Percentiles rank a stretch among this genome's conserved stretches.
Conservation (phyloP, 352 stramenopile genomes). For the Pythium vanterpoolii region DNA sequence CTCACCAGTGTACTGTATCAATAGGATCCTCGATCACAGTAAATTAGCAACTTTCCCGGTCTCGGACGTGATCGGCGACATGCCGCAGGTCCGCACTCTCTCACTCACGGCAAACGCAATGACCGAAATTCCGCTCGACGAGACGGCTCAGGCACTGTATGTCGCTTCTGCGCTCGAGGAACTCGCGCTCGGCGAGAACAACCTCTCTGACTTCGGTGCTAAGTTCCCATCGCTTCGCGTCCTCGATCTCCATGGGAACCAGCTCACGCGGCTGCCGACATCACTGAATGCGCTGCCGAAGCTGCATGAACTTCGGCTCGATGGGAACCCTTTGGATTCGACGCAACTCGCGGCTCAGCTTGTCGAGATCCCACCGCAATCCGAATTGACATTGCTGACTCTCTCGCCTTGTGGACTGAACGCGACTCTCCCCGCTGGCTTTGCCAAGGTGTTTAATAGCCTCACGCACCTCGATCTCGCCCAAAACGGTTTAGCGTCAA, state of each 20-base stretch:
- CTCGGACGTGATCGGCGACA: conserved; percentile 5
- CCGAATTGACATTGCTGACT: not conserved
- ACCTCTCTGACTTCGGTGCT: not conserved
- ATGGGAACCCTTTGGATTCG: not conserved
- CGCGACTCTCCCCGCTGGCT: not conserved
- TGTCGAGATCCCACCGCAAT: not conserved
- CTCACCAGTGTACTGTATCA: not conserved
- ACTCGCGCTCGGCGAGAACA: conserved; percentile 4
- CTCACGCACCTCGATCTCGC: conserved; percentile 5
- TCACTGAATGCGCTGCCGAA: not conserved
- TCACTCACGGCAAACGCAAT: conserved; percentile 13
- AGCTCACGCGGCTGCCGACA: conserved; percentile 1
- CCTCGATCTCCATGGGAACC: conserved; percentile 5
- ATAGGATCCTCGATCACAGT: conserved; percentile 3
- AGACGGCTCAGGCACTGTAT: not conserved
- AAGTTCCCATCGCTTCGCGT: not conserved
- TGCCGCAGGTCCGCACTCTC: conserved; percentile 6
- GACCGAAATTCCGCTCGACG: not conserved
- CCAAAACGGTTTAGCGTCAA: not conserved
- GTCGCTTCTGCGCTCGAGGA: not conserved
- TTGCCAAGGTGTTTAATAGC: conserved; percentile 1
- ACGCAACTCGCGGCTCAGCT: not conserved
- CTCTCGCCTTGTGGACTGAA: not conserved
- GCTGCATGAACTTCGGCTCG: not conserved
- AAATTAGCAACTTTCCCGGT: not conserved